A percentile compares a stretch with the other conserved stretches of the same genome.
Evolutionary conservation across 2,329 filamentous ascomycete genomes (phyloP).

Genomic region (Colletotrichum sansevieriae): DNA sequence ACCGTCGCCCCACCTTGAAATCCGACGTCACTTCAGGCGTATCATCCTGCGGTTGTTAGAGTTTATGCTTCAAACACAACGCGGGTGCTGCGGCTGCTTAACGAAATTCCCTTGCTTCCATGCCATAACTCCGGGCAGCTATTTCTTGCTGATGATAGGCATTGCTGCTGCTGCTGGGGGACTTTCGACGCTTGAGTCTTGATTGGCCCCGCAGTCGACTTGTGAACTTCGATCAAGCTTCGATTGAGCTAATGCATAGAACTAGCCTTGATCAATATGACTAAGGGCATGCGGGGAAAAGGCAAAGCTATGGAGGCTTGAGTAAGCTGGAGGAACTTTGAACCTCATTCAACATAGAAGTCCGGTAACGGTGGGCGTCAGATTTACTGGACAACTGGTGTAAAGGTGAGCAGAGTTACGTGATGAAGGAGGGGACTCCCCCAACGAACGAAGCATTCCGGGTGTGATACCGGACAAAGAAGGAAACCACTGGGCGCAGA

Average conservation of each 20-base stretch:
- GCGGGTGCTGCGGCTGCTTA: background rate
- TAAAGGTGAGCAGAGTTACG: too few relatives aligned
- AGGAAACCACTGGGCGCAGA: too few relatives aligned
- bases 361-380: too few relatives aligned
- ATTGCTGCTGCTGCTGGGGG: too few relatives aligned
- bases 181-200: background rate
- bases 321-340: too few relatives aligned
- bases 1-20: constrained; percentile 34
- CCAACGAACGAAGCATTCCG: too few relatives aligned
- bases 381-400: too few relatives aligned
- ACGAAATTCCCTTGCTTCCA: background rate
- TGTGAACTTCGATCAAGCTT: constrained; percentile 1
- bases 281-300: constrained; percentile 2
- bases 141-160: background rate
- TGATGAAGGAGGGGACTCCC: too few relatives aligned
- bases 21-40: constrained; percentile 1
- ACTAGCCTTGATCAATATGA: constrained; percentile 11
- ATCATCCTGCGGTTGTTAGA: constrained; percentile 3
- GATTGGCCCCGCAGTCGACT: constrained; percentile 13
- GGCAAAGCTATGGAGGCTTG: background rate
- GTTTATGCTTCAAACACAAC: constrained; percentile 19
- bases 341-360: background rate
- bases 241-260: background rate
- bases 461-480: too few relatives aligned
- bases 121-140: background rate